These are phyloP conservation scores for Caulochytrium protostelioides DNA, from an alignment of 371 early-diverging fungal genomes.

Conservation along the genomic window DNA sequence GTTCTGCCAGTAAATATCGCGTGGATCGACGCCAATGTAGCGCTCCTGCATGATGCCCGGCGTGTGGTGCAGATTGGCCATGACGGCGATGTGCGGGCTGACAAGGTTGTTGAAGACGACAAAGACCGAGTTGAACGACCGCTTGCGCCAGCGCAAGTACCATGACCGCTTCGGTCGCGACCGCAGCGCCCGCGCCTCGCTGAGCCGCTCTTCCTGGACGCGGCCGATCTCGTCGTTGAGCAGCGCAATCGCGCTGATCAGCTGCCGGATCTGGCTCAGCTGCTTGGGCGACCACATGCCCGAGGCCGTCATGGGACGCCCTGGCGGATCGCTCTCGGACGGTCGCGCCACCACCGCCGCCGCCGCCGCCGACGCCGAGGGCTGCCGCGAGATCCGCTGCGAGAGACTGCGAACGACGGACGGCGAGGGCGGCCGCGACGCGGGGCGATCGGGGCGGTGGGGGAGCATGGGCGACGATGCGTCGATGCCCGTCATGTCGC, in stretches of 20 bases:
- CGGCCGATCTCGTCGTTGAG: constrained; percentile 47
- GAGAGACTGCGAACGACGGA: neutral
- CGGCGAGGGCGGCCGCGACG: too few species aligned
- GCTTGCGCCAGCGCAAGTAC: constrained; percentile 21
- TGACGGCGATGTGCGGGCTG: constrained; percentile 64
- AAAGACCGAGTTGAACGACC: constrained; percentile 38
- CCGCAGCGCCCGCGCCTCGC: too few species aligned
- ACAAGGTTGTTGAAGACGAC: constrained; percentile 56
- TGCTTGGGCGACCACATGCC: neutral
- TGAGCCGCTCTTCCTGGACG: constrained; percentile 33
- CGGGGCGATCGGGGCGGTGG: neutral
- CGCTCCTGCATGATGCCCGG: constrained; percentile 45
- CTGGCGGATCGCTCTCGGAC: neutral
- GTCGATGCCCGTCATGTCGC: too few species aligned
- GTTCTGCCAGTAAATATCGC: constrained; percentile 66
- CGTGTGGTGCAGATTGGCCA: constrained; percentile 38
- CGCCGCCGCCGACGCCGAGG: neutral
- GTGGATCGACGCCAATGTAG: constrained; percentile 38
- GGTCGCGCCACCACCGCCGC: too few species aligned
- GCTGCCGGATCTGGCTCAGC: neutral
- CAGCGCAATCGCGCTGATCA: constrained; percentile 20
- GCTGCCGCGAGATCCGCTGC: neutral
- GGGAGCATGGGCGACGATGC: neutral
- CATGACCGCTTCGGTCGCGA: constrained; percentile 30
- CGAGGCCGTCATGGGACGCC: neutral